Evolutionary conservation across 2,329 filamentous ascomycete species (phyloP), one percentile per base, ranked within the genome.

Genomic region (Metarhizium brunneum): DNA sequence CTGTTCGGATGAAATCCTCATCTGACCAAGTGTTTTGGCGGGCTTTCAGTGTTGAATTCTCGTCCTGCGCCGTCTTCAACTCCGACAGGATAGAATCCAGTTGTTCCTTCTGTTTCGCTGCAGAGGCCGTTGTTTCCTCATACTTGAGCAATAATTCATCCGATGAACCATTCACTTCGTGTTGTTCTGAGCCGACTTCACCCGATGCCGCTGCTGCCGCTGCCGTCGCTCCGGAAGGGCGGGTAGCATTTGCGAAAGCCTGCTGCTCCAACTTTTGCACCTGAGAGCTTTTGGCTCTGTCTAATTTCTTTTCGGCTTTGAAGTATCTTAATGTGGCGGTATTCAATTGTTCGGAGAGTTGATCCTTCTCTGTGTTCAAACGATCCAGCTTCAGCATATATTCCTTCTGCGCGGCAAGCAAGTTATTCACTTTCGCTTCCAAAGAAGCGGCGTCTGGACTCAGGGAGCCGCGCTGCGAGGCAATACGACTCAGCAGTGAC

Each of bases 251-350:
- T 57, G 88, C 81, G 53, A 92, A 82, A 36, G 92, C 91, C 71
- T 96, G 90, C 64, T 90, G 88, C 69, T 97, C 94, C 57, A 99
- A 73, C 68, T 95, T 96, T 59, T 92, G 88, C 1, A 96, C 91
- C 56, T 95, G 91, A 16, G 85, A 76, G 67, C 94, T 99, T 71
- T 90, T 92, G 29, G 87, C 83, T 47, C 94, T 84, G 68, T 99
- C 94, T 53, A 97, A 77, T 68, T 91, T 94, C 75, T 95, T 95
- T 69, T 99, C 94, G 0, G 94, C 94, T 62, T 95, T 89, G 76
- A 97, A 90, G 66, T 95, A 97, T 61, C 94, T 84, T 57, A 95
- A 77, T 5, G 91, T 95, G 16, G 92, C 94, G 38, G 84, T 86
- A 67, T 97, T 92, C 20, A 97, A 77, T 59, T 92, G 87, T 65